Base-by-base conservation (phyloP, 2,329 filamentous ascomycete species). In the Fulvia fulva region DNA sequence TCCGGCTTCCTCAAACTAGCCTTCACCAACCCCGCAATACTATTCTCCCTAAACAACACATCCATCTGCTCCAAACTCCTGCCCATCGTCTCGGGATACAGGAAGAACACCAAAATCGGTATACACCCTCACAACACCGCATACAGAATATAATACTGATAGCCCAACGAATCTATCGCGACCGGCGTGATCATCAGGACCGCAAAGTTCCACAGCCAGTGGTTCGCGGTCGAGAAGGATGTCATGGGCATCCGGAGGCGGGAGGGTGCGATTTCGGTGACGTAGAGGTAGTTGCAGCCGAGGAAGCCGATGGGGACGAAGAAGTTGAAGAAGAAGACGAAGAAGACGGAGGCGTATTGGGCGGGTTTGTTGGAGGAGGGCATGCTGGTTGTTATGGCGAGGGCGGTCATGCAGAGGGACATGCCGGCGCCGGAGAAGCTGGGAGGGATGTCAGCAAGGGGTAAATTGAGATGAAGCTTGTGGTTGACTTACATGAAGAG, bases 241-340 rank as follows among this genome's bases (percentile, higher is more conserved):
- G 80, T 79, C 77, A 85, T 83, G 21, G 80, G 77, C 59, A 81
- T 79, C 21, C 81, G 74, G 26, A 83, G 69, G 11, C 77, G 72
- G 16, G 80, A 73, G 0, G 83, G 82, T 0, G 82, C 81, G 19
- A 85, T 74, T 65, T 85, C 83, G 1, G 82, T 80, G 58, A 81
- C 82, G 70, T 85, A 86, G 21, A 85, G 73, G 72, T 84, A 85
- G 64, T 83, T 84, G 30, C 81, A 78, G 1, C 83, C 83, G 0
- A 84, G 75, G 72, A 83, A 84, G 0, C 82, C 83, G 57, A 84
- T 80, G 0, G 81, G 81, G 46, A 84, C 80, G 70, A 85, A 85
- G 64, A 80, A 82, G 70, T 84, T 82, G 74, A 83, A 86, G 49
- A 83, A 69, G 70, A 82, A 86, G 51, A 86, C 77, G 69, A 84